Conservation (phyloP, 2,329 filamentous ascomycete species). For the Tolypocladium cylindrosporum region DNA sequence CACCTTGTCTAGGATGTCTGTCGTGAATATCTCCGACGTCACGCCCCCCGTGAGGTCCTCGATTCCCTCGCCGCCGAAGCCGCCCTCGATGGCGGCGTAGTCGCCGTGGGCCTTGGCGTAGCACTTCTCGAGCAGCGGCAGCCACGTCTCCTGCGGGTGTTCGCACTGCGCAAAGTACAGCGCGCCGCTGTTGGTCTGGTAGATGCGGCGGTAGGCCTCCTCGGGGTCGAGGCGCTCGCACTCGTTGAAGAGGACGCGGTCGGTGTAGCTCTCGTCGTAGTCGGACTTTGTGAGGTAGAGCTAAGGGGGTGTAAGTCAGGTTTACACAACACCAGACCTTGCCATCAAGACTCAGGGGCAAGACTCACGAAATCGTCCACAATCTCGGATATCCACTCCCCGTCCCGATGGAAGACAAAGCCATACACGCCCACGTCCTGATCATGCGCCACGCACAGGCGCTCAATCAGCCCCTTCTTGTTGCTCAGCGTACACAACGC, state of each 20-base stretch:
- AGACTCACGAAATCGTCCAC: slow-evolving; percentile 40
- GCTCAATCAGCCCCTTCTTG: slow-evolving; percentile 61
- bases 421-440: slow-evolving; percentile 72
- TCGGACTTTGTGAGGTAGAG: slow-evolving; percentile 45
- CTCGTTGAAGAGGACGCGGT: slow-evolving; percentile 33
- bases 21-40: slow-evolving; percentile 54
- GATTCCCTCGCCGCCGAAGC: slow-evolving; percentile 51
- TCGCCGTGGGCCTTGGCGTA: slow-evolving; percentile 77
- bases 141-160: slow-evolving; percentile 69
- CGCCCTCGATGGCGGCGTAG: slow-evolving; percentile 64
- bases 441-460: slow-evolving; percentile 62
- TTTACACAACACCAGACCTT: neutral
- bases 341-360: neutral
- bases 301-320: slow-evolving; percentile 8
- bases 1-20: slow-evolving; percentile 64
- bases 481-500: slow-evolving; percentile 69
- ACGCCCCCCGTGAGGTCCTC: slow-evolving; percentile 57
- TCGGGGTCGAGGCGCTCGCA: slow-evolving; percentile 40
- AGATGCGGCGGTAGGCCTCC: slow-evolving; percentile 55
- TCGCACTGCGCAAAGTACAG: slow-evolving; percentile 70
- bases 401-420: slow-evolving; percentile 75
- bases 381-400: slow-evolving; percentile 57
- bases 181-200: slow-evolving; percentile 65
- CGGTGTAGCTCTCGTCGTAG: slow-evolving; percentile 48
- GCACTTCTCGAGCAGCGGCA: slow-evolving; percentile 69